A percentile compares a stretch with the other conserved stretches of the same genome.
phyloP scores from a whole-genome alignment of 805 yeast species.

The Lachancea sp. region DNA sequence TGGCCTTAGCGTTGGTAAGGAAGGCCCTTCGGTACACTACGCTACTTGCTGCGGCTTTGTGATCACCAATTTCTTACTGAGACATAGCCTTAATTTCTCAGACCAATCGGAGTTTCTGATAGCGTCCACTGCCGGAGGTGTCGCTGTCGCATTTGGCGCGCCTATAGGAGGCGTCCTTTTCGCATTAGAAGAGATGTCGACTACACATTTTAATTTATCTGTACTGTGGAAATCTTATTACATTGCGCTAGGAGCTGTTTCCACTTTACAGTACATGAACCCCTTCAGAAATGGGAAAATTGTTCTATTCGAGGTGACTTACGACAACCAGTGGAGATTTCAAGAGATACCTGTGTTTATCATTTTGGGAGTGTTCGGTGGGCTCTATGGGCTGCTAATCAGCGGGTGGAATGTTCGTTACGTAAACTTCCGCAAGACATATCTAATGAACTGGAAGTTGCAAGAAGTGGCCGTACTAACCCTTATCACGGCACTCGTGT shows the following conservation, averaged over 20 bases:
- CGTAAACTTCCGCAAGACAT: slow-evolving; percentile 70
- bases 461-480: slow-evolving; percentile 69
- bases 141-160: slow-evolving; percentile 95
- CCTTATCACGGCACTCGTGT: slow-evolving; percentile 61
- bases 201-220: slow-evolving; percentile 62
- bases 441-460: slow-evolving; percentile 41
- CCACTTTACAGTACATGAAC: slow-evolving; percentile 70
- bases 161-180: slow-evolving; percentile 96
- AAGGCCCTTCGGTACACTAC: slow-evolving; percentile 97
- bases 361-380: slow-evolving; percentile 83
- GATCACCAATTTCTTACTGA: slow-evolving; percentile 49
- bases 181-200: slow-evolving; percentile 77
- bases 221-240: slow-evolving; percentile 90
- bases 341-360: slow-evolving; percentile 79
- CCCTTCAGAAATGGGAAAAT: slow-evolving; percentile 95
- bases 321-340: slow-evolving; percentile 79
- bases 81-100: slow-evolving; percentile 31
- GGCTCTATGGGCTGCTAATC: slow-evolving; percentile 76
- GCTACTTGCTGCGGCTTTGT: slow-evolving; percentile 93
- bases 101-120: slow-evolving; percentile 44
- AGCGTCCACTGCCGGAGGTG: slow-evolving; percentile 96
- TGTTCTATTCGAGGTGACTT: slow-evolving; percentile 86
- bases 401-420: slow-evolving; percentile 68
- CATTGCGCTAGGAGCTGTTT: slow-evolving; percentile 82
- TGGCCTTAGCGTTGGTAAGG: slow-evolving; percentile 92